phyloP scores from a whole-genome alignment of 805 yeast genomes.

The Yamadazyma tumulicola region DNA sequence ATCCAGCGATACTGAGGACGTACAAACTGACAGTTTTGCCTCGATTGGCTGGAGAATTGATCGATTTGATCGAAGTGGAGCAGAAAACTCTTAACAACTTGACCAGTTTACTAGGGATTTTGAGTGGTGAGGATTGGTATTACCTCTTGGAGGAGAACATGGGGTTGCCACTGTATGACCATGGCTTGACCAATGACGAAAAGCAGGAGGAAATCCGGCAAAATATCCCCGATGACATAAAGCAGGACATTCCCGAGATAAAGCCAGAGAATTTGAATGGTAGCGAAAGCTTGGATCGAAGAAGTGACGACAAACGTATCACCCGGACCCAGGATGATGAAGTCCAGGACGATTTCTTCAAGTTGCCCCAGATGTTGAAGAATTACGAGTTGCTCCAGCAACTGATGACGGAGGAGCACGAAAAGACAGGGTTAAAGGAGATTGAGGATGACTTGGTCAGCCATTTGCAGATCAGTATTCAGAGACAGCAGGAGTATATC shows the following conservation, averaged over 20 bases:
- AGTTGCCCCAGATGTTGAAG: constrained; percentile 50
- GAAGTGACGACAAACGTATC: constrained; percentile 5
- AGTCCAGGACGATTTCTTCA: constrained; percentile 41
- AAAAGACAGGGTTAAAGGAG: constrained; percentile 24
- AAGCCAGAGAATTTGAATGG: not conserved
- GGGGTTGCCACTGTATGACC: constrained; percentile 68
- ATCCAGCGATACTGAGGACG: constrained; percentile 65
- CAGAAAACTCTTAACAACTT: constrained; percentile 72
- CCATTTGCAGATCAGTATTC: constrained; percentile 43
- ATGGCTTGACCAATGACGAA: constrained; percentile 38
- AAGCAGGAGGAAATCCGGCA: constrained; percentile 8
- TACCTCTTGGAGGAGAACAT: constrained; percentile 61
- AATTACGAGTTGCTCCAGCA: constrained; percentile 23
- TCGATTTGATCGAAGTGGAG: constrained; percentile 77
- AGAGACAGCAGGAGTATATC: constrained; percentile 72
- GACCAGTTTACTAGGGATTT: constrained; percentile 67
- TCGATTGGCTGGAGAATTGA: constrained; percentile 63
- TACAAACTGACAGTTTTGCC: constrained; percentile 53
- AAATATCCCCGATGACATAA: constrained; percentile 12
- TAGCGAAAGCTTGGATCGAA: not conserved
- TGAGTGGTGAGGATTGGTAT: constrained; percentile 83
- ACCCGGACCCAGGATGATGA: constrained; percentile 14
- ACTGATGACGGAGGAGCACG: constrained; percentile 19
- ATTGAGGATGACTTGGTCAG: constrained; percentile 59
- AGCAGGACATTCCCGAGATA: constrained; percentile 10